These are phyloP conservation scores for Penicillium sp. DNA, from an alignment of 2,329 filamentous ascomycete species.

Conservation along the genomic window DNA sequence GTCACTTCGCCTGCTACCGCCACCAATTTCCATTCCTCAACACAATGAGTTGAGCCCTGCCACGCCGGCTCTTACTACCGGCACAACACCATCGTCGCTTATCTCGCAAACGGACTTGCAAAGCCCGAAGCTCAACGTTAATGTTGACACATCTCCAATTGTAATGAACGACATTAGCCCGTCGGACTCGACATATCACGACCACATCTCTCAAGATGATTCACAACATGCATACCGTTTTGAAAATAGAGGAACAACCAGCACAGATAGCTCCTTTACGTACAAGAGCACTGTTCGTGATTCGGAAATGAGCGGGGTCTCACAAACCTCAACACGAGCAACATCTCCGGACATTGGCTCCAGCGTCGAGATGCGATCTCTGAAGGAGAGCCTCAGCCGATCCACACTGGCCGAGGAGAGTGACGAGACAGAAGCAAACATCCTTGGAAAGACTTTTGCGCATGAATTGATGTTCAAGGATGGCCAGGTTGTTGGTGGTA, in stretches of 20 bases:
- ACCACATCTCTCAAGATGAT: constrained; percentile 30
- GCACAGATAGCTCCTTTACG: constrained; percentile 72
- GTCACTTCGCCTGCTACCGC: constrained; percentile 40
- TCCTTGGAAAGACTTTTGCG: constrained; percentile 88
- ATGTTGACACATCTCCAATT: constrained; percentile 24
- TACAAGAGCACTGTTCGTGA: constrained; percentile 69
- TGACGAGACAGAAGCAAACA: constrained; percentile 73
- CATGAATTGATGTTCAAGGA: constrained; percentile 95
- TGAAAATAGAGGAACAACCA: constrained; percentile 70
- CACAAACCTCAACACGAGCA: constrained; percentile 78
- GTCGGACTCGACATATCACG: constrained; percentile 32
- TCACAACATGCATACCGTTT: constrained; percentile 40
- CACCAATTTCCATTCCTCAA: constrained; percentile 42
- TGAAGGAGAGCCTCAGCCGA: constrained; percentile 65
- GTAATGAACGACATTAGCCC: constrained; percentile 23
- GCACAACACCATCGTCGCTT: constrained; percentile 37
- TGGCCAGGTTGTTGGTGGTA: constrained; percentile 89
- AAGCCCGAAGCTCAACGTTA: constrained; percentile 26
- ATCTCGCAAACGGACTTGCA: constrained; percentile 38
- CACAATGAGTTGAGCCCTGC: constrained; percentile 28
- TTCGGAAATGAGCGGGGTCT: constrained; percentile 75
- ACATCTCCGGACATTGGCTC: constrained; percentile 72
- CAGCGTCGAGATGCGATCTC: constrained; percentile 56
- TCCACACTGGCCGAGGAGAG: constrained; percentile 67
- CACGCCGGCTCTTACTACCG: constrained; percentile 35